Evolutionary conservation across 805 yeast species (phyloP).

Genomic region (Zygotorulaspora florentina): DNA sequence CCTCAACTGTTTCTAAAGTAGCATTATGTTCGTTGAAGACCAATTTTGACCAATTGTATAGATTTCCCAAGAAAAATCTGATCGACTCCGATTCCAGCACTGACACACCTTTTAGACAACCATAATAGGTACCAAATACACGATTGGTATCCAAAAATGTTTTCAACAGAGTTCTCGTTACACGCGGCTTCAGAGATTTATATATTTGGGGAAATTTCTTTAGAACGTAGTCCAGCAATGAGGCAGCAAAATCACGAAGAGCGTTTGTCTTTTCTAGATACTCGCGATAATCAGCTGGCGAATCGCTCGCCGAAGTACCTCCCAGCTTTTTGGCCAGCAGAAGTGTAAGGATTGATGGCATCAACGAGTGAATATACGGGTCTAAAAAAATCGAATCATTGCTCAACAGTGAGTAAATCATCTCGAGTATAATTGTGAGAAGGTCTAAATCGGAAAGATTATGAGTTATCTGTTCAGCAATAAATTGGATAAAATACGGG

Average conservation of each 20-base stretch:
- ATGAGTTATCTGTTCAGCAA: constrained; percentile 90
- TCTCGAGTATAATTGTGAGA: constrained; percentile 81
- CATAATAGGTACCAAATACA: constrained; percentile 87
- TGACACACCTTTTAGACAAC: constrained; percentile 79
- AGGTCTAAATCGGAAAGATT: constrained; percentile 69
- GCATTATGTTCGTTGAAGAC: constrained; percentile 42
- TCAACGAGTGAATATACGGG: constrained; percentile 91
- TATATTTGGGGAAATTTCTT: constrained; percentile 77
- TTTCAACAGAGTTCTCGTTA: constrained; percentile 85
- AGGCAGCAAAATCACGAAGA: constrained; percentile 84
- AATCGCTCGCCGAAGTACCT: constrained; percentile 33
- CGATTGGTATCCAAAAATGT: constrained; percentile 83
- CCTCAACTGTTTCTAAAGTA: constrained; percentile 21
- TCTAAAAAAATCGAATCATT: constrained; percentile 85
- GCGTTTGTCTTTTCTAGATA: constrained; percentile 46
- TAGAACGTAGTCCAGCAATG: constrained; percentile 74
- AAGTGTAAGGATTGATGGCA: constrained; percentile 93
- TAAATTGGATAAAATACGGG: constrained; percentile 93
- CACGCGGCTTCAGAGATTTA: constrained; percentile 85
- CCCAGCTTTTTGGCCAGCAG: constrained; percentile 89
- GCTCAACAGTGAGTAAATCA: constrained; percentile 75
- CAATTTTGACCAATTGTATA: constrained; percentile 70
- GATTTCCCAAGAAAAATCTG: constrained; percentile 78
- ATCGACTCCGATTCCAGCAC: constrained; percentile 86
- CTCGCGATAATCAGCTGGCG: constrained; percentile 23